Base-by-base conservation (phyloP, 805 yeast species). In the Grigorovia humatica region DNA sequence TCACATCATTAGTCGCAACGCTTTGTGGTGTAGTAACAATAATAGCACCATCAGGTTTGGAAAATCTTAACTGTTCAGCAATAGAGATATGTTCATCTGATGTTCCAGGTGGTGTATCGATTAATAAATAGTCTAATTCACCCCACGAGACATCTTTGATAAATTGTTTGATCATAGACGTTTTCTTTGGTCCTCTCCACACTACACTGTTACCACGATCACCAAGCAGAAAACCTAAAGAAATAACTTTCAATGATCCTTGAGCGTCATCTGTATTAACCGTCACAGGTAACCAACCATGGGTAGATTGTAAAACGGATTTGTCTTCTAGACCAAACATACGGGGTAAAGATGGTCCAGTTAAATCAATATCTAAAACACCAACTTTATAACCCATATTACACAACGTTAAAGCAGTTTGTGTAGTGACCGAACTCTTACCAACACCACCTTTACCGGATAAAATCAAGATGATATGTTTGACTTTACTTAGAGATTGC, bases 361-460 rank as follows among this genome's bases (percentile, higher is more conserved):
- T 93, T 44, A 93, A 72, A 71, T 93, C 99, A 19, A 93, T 88
- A 64, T 93, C 99, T 23, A 93, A 71, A 0, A 93, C 95, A 1
- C 99, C 99, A n/a, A 93, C 96, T 59, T 77, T 83, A 61, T 66
- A 80, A 2, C 93, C 95, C 62, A 77, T 72, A 13, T 74, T 70
- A 6, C 82, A 87, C 32, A 93, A 72, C 0, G 90, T 75, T n/a
- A 93, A 74, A 0, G 97, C 98, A 1, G 89, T 74, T 64, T 93
- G 99, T 0, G 96, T 87, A 2, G 99, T 90, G 1, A 93, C 89
- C 0, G 97, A 88, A 12, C 96, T 88, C 65, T 93, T 93, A 1
- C 99, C 99, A 0, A 93, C 99, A 23, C 99, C 97, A 30, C 97
- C 97, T 67, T 89, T 89, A 1, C 97, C 99, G 0, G 96, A 88